A percentile compares a stretch with the other conserved stretches of the same genome.
Conservation (phyloP, 805 yeast genomes). For the Peterozyma xylosa region DNA sequence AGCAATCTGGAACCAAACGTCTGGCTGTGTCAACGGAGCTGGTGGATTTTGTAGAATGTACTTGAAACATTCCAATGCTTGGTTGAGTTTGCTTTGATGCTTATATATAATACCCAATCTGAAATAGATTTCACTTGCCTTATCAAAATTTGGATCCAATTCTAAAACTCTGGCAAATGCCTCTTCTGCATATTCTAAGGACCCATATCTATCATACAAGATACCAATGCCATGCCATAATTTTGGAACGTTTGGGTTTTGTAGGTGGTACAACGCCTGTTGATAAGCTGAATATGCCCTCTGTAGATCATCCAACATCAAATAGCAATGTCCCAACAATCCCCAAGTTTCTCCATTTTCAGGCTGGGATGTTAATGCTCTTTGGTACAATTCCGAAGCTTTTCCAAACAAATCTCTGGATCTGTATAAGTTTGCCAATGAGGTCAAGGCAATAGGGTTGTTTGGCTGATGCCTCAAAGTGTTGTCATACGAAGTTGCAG, state of each 20-base stretch:
- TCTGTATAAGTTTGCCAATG: slow-evolving; percentile 82
- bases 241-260: slow-evolving; percentile 92
- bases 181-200: slow-evolving; percentile 95
- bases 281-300: slow-evolving; percentile 96
- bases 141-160: slow-evolving; percentile 92
- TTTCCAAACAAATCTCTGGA: slow-evolving; percentile 85
- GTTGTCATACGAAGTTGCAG: slow-evolving; percentile 80
- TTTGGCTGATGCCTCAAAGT: slow-evolving; percentile 83
- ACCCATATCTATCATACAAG: slow-evolving; percentile 91
- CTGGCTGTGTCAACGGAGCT: slow-evolving; percentile 90
- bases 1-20: slow-evolving; percentile 98
- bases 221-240: slow-evolving; percentile 99
- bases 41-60: slow-evolving; percentile 90
- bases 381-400: slow-evolving; percentile 90
- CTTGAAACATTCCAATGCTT: slow-evolving; percentile 90
- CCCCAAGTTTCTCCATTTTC: slow-evolving; percentile 98
- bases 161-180: slow-evolving; percentile 95
- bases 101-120: slow-evolving; percentile 94
- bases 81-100: slow-evolving; percentile 81
- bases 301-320: slow-evolving; percentile 94
- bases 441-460: slow-evolving; percentile 77
- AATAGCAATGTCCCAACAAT: slow-evolving; percentile 87
- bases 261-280: slow-evolving; percentile 85
- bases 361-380: slow-evolving; percentile 73
- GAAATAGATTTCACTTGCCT: slow-evolving; percentile 94